Base-by-base conservation (phyloP, 2,329 filamentous ascomycete genomes). In the Thermothelomyces thermophilus region DNA sequence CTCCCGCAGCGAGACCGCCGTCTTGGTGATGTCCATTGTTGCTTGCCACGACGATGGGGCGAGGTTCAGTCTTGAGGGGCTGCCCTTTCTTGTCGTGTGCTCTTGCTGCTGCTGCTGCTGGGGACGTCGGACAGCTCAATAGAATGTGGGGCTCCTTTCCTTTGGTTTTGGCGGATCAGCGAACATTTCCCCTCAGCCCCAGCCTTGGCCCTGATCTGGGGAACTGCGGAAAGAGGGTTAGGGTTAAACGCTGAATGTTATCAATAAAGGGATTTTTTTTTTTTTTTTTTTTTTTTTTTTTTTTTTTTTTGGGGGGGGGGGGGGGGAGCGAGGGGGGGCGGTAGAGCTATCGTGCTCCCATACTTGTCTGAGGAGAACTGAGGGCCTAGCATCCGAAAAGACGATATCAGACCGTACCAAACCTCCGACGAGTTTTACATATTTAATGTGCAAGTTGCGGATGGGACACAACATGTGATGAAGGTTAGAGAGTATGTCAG, bases 21-120 rank as follows among this genome's bases (percentile, higher is more conserved):
- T 90, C 59, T 81, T 81, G 50, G 93, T 97, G 68, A 97, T 88
- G 57, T 96, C 88, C 91, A 97, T 96, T 47, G 43, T 36, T 28
- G 46, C 24, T 22, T 26, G 41, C 16, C 26, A 16, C 33, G 22
- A 14, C 20, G 31, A 13, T 5, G 34, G 19, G 39, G 35, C 17
- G 16, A 30, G 10, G n/a, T 33, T 37, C 30, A 14, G 33, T 34
- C 28, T 14, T 31, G 43, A 19, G 24, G 19, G 33, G 9, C 11
- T 24, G 28, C 28, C 11, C n/a, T 41, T 41, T 5, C 17, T 37
- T 47, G 39, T 51, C 44, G 40, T 52, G 43, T 48, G 31, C 41
- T 39, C 46, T 26, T n/a, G n/a, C n/a, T n/a, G n/a, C n/a, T n/a
- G n/a, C n/a, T n/a, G n/a, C n/a, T n/a, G 35, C 7, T 14, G 5